Evolutionary conservation across 2,329 filamentous ascomycete species (phyloP), one percentile per base, ranked within the genome.

Genomic region (Fusarium anguioides): DNA sequence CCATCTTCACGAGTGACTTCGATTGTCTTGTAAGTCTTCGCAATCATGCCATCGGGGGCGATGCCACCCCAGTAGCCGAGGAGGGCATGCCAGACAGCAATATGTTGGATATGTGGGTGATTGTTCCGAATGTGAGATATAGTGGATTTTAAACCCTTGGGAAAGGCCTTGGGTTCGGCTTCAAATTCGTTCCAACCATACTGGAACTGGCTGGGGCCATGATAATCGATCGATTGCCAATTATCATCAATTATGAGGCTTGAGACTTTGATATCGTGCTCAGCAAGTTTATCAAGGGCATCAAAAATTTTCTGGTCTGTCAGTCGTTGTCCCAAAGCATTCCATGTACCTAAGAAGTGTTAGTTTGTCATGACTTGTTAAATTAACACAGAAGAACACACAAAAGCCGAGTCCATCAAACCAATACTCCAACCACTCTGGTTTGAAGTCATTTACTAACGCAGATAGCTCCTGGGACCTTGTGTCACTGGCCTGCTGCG

Each of bases 161-260:
- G 94, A 60, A 99, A 99, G 0, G 89, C 88, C 24, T 86, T 82
- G 12, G 87, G 84, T 58, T 96, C 92, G 1, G 95, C 96, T 75
- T 98, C 94, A 66, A 99, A 98, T 9, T 90, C 87, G 11, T 87
- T 86, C 93, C 92, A 97, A 24, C 89, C 86, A 56, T 86, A 79
- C 47, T 86, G 83, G 64, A 85, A 87, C 64, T 87, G 84, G 18
- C 82, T 81, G 6, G 82, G 74, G 1, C 83, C 83, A 23, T 75
- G 70, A 27, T 83, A 69, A 66, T 86, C 87, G 44, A 97, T 84
- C 10, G 90, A 87, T 77, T 97, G 94, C 96, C 96, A 99, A 72
- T 96, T 97, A 75, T 99, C 96, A 71, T 99, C 96, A 64, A 99
- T 97, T 63, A 98, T 97, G 4, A 99, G 83, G 72, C 89, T 97